A percentile compares a stretch with the other conserved stretches of the same genome.
These are phyloP conservation scores for Monosporascus sp. DNA, from an alignment of 2,329 filamentous ascomycete species.

Conservation along the genomic window DNA sequence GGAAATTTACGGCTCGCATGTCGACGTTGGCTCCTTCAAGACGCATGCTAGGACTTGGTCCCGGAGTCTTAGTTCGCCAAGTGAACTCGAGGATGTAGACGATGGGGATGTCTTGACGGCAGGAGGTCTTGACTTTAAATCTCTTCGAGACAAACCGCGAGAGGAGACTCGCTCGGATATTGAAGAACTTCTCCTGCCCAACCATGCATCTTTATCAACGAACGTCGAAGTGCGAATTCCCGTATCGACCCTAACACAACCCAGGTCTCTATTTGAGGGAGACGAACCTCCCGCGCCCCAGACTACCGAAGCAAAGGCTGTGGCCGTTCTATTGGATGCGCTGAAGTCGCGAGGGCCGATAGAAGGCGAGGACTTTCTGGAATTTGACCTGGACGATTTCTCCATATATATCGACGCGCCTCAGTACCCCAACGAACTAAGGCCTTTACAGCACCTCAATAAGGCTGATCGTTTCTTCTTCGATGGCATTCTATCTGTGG, in stretches of 20 bases:
- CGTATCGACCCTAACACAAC: conserved; percentile 16
- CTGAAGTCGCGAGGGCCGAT: conserved; percentile 9
- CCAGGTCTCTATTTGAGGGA: conserved; percentile 21
- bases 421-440: conserved; percentile 42
- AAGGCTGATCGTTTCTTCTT: conserved; percentile 41
- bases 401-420: conserved; percentile 44
- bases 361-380: conserved; percentile 28
- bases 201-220: background rate
- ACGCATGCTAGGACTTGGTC: background rate
- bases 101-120: background rate
- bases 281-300: conserved; percentile 18
- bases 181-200: background rate
- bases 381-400: conserved; percentile 53
- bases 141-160: too few relatives aligned
- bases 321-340: conserved; percentile 24
- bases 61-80: background rate
- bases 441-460: conserved; percentile 46
- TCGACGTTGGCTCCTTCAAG: background rate
- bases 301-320: conserved; percentile 23
- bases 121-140: background rate
- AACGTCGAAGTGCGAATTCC: conserved; percentile 14
- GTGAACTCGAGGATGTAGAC: background rate
- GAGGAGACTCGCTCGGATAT: background rate
- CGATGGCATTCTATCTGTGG: conserved; percentile 52
- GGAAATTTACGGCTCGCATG: background rate